These are phyloP conservation scores for Fagopyrum homotropicum DNA, from an alignment of 148 eudicot species.

Conservation along the genomic window DNA sequence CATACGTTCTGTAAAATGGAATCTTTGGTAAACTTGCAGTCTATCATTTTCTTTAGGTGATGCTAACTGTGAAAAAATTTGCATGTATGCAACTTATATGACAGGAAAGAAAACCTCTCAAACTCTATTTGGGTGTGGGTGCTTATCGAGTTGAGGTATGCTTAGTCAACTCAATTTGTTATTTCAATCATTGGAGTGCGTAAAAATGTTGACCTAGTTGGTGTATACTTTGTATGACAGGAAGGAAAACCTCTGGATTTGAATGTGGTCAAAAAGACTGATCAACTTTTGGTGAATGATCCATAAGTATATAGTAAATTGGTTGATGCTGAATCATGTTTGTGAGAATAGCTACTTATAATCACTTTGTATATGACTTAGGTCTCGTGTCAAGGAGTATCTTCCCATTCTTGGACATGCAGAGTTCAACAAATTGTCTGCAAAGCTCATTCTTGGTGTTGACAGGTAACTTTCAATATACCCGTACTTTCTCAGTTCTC, in stretches of 20 bases:
- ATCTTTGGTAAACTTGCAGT: background rate
- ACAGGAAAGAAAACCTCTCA: constrained; percentile 21
- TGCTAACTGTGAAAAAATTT: background rate
- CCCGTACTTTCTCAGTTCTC: background rate
- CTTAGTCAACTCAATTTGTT: background rate
- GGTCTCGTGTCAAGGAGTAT: constrained; percentile 81
- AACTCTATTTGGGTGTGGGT: constrained; percentile 74
- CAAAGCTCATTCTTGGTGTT: constrained; percentile 85
- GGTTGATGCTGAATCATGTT: background rate
- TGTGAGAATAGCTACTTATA: constrained; percentile 7
- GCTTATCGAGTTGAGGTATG: constrained; percentile 38
- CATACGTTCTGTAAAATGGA: background rate
- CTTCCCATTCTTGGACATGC: constrained; percentile 88
- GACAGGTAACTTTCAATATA: constrained; percentile 44
- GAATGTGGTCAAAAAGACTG: constrained; percentile 80
- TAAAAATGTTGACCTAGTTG: background rate
- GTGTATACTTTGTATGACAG: constrained; percentile 28
- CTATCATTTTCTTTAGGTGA: background rate
- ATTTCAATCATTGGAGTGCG: background rate
- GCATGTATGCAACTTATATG: constrained; percentile 47
- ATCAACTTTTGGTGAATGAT: constrained; percentile 79
- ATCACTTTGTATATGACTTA: constrained; percentile 13
- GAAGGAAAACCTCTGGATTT: constrained; percentile 95
- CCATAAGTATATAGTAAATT: constrained; percentile 31
- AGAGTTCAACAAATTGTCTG: constrained; percentile 84